Evolutionary conservation across 345 rosid genomes (phyloP), one percentile per base, ranked within the genome.

Genomic region (Populus euphratica): DNA sequence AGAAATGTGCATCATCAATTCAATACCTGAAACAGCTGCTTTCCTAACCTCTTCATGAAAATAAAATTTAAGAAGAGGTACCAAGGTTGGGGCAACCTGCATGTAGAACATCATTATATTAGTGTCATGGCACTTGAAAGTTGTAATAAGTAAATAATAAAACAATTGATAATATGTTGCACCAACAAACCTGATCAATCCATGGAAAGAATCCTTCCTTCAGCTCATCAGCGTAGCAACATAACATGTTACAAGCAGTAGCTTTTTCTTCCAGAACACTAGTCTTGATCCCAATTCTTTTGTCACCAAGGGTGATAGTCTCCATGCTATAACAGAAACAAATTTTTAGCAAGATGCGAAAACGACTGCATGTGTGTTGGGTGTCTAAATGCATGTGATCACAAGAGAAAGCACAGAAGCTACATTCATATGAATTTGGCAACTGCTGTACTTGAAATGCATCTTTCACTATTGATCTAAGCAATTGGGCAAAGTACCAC

Each of bases 1-100:
- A 54, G 20, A 47, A 12, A 68, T 21, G 23, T 13, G 70, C 41
- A 14, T 36, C 31, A 73, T 43, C 73, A 33, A 54, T 25, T 68
- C 76, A n/a, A 59, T 88, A 96, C 99, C 99, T 89, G 99, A 96
- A 82, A 96, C 98, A 78, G 99, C 99, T 71, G 99, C 99, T 89
- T 93, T 96, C 88, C 99, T 96, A 70, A 96, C 99, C 84, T 96
- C 99, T 77, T 96, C 99, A 41, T 96, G 99, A 86, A 96, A 96
- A 86, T 96, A 96, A 85, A 96, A 96, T 84, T 96, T 96, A 74
- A 96, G 91, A 72, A 96, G 91, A 36, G 99, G 99, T 80, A 96
- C 99, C 72, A 96, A 74, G 39, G 92, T 96, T 59, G 94, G 97
- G 68, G 98, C 98, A 82, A 96, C 99, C 99, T 96, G 84, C 23